Evolutionary conservation across 2,329 filamentous ascomycete species (phyloP), one percentile per base, ranked within the genome.

Genomic region (Cladophialophora immunda): DNA sequence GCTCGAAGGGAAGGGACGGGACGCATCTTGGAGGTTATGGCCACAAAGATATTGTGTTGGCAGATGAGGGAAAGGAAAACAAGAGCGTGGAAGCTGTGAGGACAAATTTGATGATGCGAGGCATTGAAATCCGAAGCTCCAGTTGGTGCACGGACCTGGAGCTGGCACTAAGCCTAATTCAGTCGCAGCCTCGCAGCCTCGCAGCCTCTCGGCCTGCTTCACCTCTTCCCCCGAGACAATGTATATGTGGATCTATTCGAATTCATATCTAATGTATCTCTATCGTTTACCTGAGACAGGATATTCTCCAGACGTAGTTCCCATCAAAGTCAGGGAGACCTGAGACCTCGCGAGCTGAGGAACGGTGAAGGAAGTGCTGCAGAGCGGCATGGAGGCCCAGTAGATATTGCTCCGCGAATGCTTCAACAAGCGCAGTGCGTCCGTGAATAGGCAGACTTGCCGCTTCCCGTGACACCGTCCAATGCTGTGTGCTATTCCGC

Each of bases 1-100:
- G 76, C 74, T 58, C 76, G 72, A 62, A 76, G 66, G 30, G 78
- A 77, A 9, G 79, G 75, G 74, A 79, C 78, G 53, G 63, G 69
- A 55, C 72, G 65, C 73, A 74, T 74, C 0, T 15, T 54, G 55
- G 57, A 25, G 62, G 1, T n/a, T n/a, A n/a, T 27, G 56, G 57
- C 7, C 50, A 58, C 25, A 15, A 22, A 9, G 15, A 22, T 5
- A 4, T 22, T 9, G 29, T 36, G 29, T 3, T 36, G 2, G 29
- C 13, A 17, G 19, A 36, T 8, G 30, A 5, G 32, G 55, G 34
- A 6, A 41, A 38, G 5, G 19, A 22, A 34, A 27, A 13, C 3
- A n/a, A 19, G 11, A 11, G 2, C 15, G n/a, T 55, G n/a, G 52
- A 30, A 32, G 45, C 32, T 27, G 17, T 58, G 30, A 22, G 29